Conservation (phyloP, 1,284 basidiomycete species). For the Inonotus obliquus region DNA sequence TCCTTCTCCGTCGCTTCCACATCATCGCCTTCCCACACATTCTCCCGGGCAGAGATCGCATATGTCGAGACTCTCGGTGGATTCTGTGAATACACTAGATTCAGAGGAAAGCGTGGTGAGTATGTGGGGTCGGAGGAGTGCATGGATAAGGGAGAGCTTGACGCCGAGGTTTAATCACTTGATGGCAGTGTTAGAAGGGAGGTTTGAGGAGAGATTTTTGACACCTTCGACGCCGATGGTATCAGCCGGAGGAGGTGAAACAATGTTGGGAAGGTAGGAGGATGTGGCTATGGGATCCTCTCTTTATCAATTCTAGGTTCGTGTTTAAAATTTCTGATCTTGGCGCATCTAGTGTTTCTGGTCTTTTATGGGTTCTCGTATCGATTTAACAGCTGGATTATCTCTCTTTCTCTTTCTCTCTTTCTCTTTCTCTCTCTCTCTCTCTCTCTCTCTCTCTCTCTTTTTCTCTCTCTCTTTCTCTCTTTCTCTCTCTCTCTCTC, state of each 20-base stretch:
- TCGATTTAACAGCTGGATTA: too few relatives aligned
- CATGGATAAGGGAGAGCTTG: slow-evolving; percentile 7
- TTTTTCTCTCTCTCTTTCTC: too few relatives aligned
- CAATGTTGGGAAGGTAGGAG: not conserved
- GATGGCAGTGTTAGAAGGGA: slow-evolving; percentile 6
- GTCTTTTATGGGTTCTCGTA: too few relatives aligned
- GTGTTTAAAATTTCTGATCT: too few relatives aligned
- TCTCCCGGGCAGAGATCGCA: not conserved
- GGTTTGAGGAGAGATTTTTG: slow-evolving; percentile 4
- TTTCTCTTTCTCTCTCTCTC: too few relatives aligned
- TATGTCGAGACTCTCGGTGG: not conserved
- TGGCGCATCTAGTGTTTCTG: too few relatives aligned
- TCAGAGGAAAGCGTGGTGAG: not conserved
- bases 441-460: too few relatives aligned
- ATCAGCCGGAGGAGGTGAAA: not conserved
- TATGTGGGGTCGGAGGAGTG: not conserved
- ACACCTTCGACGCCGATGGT: not conserved
- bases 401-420: too few relatives aligned
- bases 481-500: too few relatives aligned
- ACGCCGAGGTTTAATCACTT: slow-evolving; percentile 14
- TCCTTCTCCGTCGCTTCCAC: not conserved
- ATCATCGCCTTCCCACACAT: not conserved
- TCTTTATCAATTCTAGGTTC: too few relatives aligned
- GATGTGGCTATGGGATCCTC: not conserved
- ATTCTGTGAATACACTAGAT: not conserved